These are phyloP conservation scores for Coemansia sp. DNA, from an alignment of 371 early-diverging fungal genomes.

Conservation along the genomic window DNA sequence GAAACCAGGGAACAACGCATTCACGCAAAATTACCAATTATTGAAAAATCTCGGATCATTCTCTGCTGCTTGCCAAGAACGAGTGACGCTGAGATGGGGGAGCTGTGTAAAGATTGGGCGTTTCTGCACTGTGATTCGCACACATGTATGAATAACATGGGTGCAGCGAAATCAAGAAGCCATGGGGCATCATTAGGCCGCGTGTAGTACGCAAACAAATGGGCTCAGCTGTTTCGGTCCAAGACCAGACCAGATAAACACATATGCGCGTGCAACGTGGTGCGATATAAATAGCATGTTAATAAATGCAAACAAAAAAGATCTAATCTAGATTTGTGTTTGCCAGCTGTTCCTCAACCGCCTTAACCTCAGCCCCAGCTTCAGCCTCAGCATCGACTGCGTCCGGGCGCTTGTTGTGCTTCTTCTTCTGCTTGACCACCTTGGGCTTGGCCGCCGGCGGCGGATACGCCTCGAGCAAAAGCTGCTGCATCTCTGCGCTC, in stretches of 20 bases:
- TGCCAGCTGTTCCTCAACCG: conserved; percentile 32
- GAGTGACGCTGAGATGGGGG: too few relatives aligned
- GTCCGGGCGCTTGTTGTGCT: conserved; percentile 52
- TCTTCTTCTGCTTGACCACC: conserved; percentile 53
- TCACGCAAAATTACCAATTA: too few relatives aligned
- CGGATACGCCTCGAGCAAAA: conserved; percentile 61
- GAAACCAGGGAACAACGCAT: background rate
- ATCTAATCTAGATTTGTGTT: conserved; percentile 17
- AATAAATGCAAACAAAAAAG: background rate
- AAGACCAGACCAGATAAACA: too few relatives aligned
- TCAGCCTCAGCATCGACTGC: background rate
- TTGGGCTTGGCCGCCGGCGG: conserved; percentile 32
- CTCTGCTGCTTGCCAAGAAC: too few relatives aligned
- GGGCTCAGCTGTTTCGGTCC: too few relatives aligned
- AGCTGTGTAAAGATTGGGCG: too few relatives aligned
- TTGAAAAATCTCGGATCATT: too few relatives aligned
- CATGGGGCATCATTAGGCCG: too few relatives aligned
- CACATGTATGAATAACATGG: too few relatives aligned
- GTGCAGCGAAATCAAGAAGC: too few relatives aligned
- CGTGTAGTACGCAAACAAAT: too few relatives aligned
- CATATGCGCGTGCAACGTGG: background rate
- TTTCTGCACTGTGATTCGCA: too few relatives aligned
- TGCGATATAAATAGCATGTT: background rate
- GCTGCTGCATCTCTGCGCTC: conserved; percentile 61
- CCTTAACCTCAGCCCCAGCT: background rate